Percentiles rank a stretch among this genome's conserved stretches.
Evolutionary conservation across 2,329 filamentous ascomycete genomes (phyloP).

Genomic region (Arthrobotrys entomopaga): DNA sequence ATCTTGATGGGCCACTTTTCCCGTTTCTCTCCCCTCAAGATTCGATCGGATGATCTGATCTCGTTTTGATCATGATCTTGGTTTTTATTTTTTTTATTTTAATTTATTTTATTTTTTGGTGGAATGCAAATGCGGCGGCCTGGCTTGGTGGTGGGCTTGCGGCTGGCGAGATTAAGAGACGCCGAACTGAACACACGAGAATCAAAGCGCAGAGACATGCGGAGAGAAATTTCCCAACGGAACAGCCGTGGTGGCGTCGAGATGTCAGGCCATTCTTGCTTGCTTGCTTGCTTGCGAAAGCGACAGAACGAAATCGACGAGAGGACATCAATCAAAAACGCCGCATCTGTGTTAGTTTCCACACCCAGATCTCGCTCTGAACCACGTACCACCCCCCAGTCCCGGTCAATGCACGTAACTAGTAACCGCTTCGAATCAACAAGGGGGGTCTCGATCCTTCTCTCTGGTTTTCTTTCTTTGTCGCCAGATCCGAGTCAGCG

Average conservation of each 20-base stretch:
- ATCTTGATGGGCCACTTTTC: not conserved
- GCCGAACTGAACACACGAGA: slow-evolving; percentile 1
- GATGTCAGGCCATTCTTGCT: slow-evolving; percentile 40
- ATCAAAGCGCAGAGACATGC: slow-evolving; percentile 48
- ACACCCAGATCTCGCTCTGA: slow-evolving; percentile 26
- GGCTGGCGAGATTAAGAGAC: slow-evolving; percentile 24
- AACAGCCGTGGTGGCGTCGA: slow-evolving; percentile 8
- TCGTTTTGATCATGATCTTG: slow-evolving; percentile 9
- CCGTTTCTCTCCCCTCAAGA: not conserved
- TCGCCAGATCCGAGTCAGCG: slow-evolving; percentile 12
- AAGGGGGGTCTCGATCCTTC: not conserved
- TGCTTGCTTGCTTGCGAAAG: not conserved
- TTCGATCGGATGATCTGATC: slow-evolving; percentile 30
- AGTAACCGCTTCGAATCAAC: slow-evolving; percentile 6
- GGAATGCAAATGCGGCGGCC: not conserved
- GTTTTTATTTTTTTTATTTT: no score
- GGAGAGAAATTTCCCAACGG: slow-evolving; percentile 4
- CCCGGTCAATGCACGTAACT: slow-evolving; percentile 16
- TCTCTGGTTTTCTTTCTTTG: not conserved
- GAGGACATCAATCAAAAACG: slow-evolving; percentile 1
- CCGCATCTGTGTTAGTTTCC: slow-evolving; percentile 29
- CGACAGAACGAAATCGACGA: not conserved
- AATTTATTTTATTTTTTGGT: not conserved
- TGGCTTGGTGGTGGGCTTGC: not conserved
- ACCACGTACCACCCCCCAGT: not conserved